phyloP scores from a whole-genome alignment of 1,284 basidiomycete species.

The Leccinum ponderosum region DNA sequence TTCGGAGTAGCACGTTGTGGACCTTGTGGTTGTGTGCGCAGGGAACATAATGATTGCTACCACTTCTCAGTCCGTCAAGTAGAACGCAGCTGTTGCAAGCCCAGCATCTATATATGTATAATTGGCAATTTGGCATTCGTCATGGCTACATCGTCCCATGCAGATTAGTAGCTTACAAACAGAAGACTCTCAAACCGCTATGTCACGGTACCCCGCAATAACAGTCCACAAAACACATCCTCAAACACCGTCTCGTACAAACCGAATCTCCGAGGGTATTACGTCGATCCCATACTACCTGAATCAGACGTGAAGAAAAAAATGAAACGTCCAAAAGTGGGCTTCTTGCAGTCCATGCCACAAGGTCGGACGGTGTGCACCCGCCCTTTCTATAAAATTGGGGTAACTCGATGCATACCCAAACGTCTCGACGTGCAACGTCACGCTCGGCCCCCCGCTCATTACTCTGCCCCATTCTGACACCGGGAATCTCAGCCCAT shows the following conservation, averaged over 20 bases:
- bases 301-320: not conserved
- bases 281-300: not conserved
- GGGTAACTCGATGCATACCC: slow-evolving; percentile 35
- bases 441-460: slow-evolving; percentile 45
- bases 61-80: too few relatives aligned
- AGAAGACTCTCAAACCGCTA: too few relatives aligned
- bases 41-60: too few relatives aligned
- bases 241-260: not conserved
- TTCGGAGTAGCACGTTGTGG: too few relatives aligned
- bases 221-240: not conserved
- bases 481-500: slow-evolving; percentile 39
- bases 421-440: slow-evolving; percentile 50
- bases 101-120: not conserved
- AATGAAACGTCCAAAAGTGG: not conserved
- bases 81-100: too few relatives aligned
- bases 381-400: not conserved
- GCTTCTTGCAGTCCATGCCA: not conserved
- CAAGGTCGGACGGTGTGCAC: not conserved
- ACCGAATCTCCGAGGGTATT: not conserved
- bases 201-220: not conserved
- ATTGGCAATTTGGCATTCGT: not conserved
- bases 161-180: too few relatives aligned
- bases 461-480: slow-evolving; percentile 38
- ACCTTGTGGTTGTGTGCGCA: too few relatives aligned
- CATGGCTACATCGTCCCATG: not conserved